Percentiles rank a stretch among this genome's conserved stretches.
Conservation (phyloP, 768 basidiomycete species). For the Leccinum longicurvipes region DNA sequence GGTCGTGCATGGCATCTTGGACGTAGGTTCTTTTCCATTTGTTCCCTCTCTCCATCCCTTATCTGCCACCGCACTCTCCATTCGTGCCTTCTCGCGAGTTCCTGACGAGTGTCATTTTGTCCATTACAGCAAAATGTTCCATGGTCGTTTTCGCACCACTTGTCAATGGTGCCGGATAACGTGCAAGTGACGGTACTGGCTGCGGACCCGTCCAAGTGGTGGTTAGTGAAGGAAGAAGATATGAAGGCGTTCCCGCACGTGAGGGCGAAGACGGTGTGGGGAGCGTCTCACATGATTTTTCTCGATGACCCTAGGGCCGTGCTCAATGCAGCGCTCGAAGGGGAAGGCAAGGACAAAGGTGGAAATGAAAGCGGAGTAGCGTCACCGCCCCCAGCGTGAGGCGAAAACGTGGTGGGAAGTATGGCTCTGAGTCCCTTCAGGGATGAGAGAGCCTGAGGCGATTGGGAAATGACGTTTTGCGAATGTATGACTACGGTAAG, state of each 20-base stretch:
- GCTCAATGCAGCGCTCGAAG: conserved; percentile 13
- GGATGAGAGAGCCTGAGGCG: too few relatives aligned
- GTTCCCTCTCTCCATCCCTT: too few relatives aligned
- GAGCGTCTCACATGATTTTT: conserved; percentile 11
- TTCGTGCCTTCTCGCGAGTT: background rate
- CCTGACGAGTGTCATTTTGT: background rate
- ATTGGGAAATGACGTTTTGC: too few relatives aligned
- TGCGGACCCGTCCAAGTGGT: conserved; percentile 9
- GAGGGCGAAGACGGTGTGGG: conserved; percentile 4
- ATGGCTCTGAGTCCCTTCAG: too few relatives aligned
- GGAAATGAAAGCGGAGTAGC: background rate
- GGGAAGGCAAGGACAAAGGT: background rate
- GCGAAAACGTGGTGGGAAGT: too few relatives aligned
- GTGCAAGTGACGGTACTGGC: conserved; percentile 8
- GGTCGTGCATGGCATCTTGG: too few relatives aligned
- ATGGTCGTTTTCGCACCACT: conserved; percentile 18
- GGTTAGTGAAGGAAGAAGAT: background rate
- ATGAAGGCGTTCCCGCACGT: conserved; percentile 7
- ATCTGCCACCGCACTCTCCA: too few relatives aligned
- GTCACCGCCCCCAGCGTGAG: too few relatives aligned
- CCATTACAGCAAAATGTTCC: conserved; percentile 18
- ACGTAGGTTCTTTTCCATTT: too few relatives aligned
- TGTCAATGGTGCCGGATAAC: conserved; percentile 4
- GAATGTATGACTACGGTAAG: too few relatives aligned
- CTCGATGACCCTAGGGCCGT: conserved; percentile 12